Evolutionary conservation across 2,329 filamentous ascomycete genomes (phyloP), one percentile per base, ranked within the genome.

Genomic region (Sporothrix luriei): DNA sequence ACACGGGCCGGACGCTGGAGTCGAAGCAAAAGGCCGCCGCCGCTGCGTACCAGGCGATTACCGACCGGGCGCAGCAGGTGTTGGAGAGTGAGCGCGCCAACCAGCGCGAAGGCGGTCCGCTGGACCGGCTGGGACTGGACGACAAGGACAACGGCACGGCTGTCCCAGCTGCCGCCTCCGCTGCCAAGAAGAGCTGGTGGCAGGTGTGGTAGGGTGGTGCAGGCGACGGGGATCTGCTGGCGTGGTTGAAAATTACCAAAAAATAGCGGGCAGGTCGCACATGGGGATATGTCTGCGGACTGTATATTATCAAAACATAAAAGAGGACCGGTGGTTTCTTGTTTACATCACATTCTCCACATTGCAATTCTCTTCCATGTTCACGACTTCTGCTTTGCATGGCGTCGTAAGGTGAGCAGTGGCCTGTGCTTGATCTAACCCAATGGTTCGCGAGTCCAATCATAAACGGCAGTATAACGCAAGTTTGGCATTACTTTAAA

Each of bases 61-160:
- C 49, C 11, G 66, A 68, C 24, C 81, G 82, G 76, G 81, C 81
- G 46, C 79, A 78, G 69, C 78, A 76, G 21, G 83, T 80, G 1
- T 82, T 84, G 72, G 82, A 85, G 70, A 75, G 78, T 52, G 85
- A 87, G 77, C 81, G 80, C 73, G 80, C 83, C 73, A 84, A 83
- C 71, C 84, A 87, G 79, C 79, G 79, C 71, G 77, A 73, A 14
- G 85, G 84, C 24, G 85, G 85, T 1, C 81, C 80, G 65, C 75
- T 87, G 57, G 85, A 87, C 73, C 81, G 82, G 70, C 71, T 86
- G 2, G 84, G 84, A 0, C 75, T 82, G 40, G 78, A 81, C 43
- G 74, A 71, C 24, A 75, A 74, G 72, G 74, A 68, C 21, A 69
- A 43, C 21, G 21, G 55, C 13, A 26, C 26, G 21, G 61, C 59